A percentile compares a stretch with the other conserved stretches of the same genome.
phyloP scores from a whole-genome alignment of 1,139 yeast genomes.

The Geotrichum bryndzae region DNA sequence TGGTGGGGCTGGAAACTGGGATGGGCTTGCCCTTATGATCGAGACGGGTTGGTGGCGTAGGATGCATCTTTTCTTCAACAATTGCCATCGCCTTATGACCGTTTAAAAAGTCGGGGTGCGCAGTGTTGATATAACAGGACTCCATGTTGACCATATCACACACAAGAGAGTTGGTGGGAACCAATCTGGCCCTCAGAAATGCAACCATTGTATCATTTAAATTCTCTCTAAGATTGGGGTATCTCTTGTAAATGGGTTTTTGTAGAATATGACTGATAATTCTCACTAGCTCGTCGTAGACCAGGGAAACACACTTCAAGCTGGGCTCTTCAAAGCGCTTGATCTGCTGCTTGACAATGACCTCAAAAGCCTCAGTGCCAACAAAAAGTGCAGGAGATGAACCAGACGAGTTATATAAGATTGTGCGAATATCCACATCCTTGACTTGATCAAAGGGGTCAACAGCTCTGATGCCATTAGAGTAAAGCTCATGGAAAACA shows the following conservation, averaged over 20 bases:
- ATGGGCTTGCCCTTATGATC: conserved; percentile 84
- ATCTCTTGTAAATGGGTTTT: conserved; percentile 78
- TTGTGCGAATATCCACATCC: conserved; percentile 96
- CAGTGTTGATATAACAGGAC: conserved; percentile 92
- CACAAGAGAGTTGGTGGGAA: conserved; percentile 84
- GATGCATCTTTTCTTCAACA: conserved; percentile 83
- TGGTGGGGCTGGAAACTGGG: conserved; percentile 27
- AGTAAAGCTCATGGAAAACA: conserved; percentile 94
- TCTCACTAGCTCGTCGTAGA: conserved; percentile 90
- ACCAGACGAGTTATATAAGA: conserved; percentile 87
- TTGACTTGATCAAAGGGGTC: conserved; percentile 97
- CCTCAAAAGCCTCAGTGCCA: conserved; percentile 95
- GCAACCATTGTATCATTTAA: conserved; percentile 74
- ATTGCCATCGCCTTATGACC: conserved; percentile 94
- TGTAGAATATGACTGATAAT: conserved; percentile 80
- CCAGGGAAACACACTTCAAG: conserved; percentile 78
- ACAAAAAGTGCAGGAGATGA: conserved; percentile 94
- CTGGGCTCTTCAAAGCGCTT: conserved; percentile 95
- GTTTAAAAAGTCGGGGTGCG: conserved; percentile 91
- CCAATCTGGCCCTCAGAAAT: conserved; percentile 69
- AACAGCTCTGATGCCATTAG: conserved; percentile 84
- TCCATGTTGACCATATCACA: conserved; percentile 77
- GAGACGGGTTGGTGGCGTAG: conserved; percentile 68
- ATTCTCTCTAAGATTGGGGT: conserved; percentile 85
- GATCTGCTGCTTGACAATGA: conserved; percentile 89